phyloP scores from a whole-genome alignment of 2,329 filamentous ascomycete genomes.

The Trichoderma arundinaceum region DNA sequence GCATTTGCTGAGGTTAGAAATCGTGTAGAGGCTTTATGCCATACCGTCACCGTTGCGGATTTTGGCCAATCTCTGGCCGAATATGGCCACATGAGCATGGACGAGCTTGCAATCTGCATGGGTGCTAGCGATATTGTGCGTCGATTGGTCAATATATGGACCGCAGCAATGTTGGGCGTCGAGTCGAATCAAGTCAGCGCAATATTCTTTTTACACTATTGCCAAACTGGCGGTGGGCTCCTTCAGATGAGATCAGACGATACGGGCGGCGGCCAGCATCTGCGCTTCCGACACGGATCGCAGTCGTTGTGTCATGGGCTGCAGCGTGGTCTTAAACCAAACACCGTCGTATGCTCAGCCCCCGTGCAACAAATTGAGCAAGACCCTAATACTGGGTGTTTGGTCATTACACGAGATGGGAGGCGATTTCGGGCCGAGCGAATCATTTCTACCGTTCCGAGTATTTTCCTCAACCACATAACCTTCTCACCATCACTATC shows the following conservation, averaged over 20 bases:
- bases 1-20: neutral
- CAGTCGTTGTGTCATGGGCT: neutral
- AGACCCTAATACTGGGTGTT: neutral
- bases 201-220: constrained; percentile 21
- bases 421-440: neutral
- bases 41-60: neutral
- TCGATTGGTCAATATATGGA: constrained; percentile 20
- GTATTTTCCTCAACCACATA: neutral
- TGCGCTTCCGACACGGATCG: constrained; percentile 5
- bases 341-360: constrained; percentile 5
- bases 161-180: constrained; percentile 7
- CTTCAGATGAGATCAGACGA: constrained; percentile 20
- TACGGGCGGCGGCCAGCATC: neutral
- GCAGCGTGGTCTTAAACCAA: constrained; percentile 38
- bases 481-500: constrained; percentile 44
- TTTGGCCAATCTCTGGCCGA: neutral
- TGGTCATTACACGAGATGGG: neutral
- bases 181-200: constrained; percentile 13
- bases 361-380: constrained; percentile 1
- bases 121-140: constrained; percentile 2
- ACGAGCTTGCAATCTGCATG: constrained; percentile 4
- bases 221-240: constrained; percentile 8
- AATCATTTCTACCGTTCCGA: constrained; percentile 9
- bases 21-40: constrained; percentile 9
- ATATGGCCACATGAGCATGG: constrained; percentile 12